These are phyloP conservation scores for Neurospora sp. DNA, from an alignment of 495 filamentous ascomycete species.

Conservation along the genomic window DNA sequence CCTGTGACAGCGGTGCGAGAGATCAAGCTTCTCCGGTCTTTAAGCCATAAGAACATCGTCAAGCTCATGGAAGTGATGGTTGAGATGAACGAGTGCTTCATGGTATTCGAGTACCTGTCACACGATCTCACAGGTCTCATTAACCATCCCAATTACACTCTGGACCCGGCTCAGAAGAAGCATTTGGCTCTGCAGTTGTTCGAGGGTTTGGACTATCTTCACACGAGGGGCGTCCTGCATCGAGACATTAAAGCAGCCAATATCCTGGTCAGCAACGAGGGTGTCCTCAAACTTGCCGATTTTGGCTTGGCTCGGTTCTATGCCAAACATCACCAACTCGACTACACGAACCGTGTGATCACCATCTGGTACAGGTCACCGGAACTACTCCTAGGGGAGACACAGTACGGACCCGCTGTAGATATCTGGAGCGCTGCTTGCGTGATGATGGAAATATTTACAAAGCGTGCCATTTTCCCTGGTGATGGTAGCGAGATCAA, in stretches of 20 bases:
- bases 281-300: conserved; percentile 85
- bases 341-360: conserved; percentile 98
- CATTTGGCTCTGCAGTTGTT: conserved; percentile 90
- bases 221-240: conserved; percentile 86
- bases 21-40: conserved; percentile 88
- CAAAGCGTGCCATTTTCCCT: conserved; percentile 86
- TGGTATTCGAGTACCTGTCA: conserved; percentile 98
- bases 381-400: conserved; percentile 88
- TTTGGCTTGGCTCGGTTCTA: conserved; percentile 98
- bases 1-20: conserved; percentile 95
- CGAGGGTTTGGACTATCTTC: conserved; percentile 87
- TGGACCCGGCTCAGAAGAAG: conserved; percentile 84
- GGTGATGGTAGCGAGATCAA: conserved; percentile 91
- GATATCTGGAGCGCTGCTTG: conserved; percentile 98
- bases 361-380: conserved; percentile 96
- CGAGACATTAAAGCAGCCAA: conserved; percentile 94
- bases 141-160: conserved; percentile 87
- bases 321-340: conserved; percentile 80
- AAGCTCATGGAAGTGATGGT: conserved; percentile 93
- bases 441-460: conserved; percentile 95
- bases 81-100: conserved; percentile 96
- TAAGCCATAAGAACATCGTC: conserved; percentile 88
- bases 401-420: conserved; percentile 85
- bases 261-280: conserved; percentile 82
- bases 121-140: conserved; percentile 68